phyloP scores from a whole-genome alignment of 169 alveolate genomes.

The Cryptosporidium ryanae region DNA sequence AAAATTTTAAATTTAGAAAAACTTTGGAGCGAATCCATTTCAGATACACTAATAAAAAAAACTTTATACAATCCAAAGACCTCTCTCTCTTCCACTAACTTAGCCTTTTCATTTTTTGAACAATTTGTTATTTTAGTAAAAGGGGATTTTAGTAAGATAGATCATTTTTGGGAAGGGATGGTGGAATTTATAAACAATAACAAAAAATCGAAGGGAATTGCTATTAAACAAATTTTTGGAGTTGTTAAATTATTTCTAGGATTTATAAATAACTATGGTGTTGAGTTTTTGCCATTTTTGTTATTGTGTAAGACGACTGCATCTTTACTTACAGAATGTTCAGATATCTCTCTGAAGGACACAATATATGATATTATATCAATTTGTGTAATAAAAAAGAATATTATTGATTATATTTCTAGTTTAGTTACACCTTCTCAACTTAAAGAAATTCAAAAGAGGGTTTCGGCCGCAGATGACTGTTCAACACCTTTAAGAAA shows the following conservation, averaged over 20 bases:
- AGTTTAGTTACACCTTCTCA: conserved; percentile 28
- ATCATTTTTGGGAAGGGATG: conserved; percentile 53
- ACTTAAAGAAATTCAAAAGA: conserved; percentile 39
- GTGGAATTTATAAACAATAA: conserved; percentile 26
- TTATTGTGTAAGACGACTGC: conserved; percentile 11
- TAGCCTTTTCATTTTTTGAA: conserved; percentile 50
- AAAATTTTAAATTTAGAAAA: conserved; percentile 13
- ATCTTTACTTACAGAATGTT: conserved; percentile 27
- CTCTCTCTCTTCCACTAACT: conserved; percentile 36
- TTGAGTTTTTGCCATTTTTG: conserved; percentile 42
- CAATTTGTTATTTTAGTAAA: conserved; percentile 22
- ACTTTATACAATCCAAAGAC: conserved; percentile 35
- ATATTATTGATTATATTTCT: conserved; percentile 5
- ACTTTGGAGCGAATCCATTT: conserved; percentile 27
- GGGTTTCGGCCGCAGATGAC: not conserved
- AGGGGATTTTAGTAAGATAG: conserved; percentile 22
- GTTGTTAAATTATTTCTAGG: conserved; percentile 23
- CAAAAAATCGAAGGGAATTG: conserved; percentile 44
- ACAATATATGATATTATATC: conserved; percentile 25
- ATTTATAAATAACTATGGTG: conserved; percentile 49
- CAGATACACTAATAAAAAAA: conserved; percentile 35
- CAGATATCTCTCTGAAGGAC: conserved; percentile 31
- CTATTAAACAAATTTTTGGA: conserved; percentile 41
- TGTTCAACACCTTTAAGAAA: conserved; percentile 21
- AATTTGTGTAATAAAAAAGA: not conserved